Base-by-base conservation (phyloP, 2,329 filamentous ascomycete genomes). In the Orbilia quercus region DNA sequence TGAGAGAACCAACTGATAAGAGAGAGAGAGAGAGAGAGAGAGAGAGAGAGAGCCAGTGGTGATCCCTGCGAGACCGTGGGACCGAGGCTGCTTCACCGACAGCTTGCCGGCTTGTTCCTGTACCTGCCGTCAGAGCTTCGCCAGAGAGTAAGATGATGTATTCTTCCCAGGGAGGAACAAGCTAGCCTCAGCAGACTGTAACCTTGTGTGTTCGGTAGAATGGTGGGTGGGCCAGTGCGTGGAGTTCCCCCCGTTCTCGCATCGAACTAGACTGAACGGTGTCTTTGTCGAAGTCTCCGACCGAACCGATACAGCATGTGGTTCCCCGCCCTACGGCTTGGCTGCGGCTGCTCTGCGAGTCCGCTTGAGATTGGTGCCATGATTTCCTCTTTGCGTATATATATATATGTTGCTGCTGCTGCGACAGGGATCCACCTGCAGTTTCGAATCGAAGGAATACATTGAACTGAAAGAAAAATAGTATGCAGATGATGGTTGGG, bases 271-370 rank as follows among this genome's bases (percentile, higher is more conserved):
- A 51, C 47, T 45, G 31, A 51, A 53, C 25, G 44, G 36, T 45
- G 59, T 22, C 47, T 54, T 53, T 64, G 40, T 65, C 60, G 60
- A 73, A 66, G 69, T 65, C 69, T 73, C 69, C 69, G 69, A 73
- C 69, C 69, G 69, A 73, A 73, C 69, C 69, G 69, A 73, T 66
- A 48, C 53, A 73, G 69, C 69, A 73, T 73, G 69, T 73, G 69
- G 69, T 73, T 63, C 65, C 55, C 58, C 65, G 65, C 65, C 65
- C 51, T 71, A 71, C 51, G 58, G 40, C 65, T 71, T 71, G 65
- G 65, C 65, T 57, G 48, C 40, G 62, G 62, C 55, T 55, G 55
- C 42, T 38, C 12, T 44, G 22, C 36, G 6, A 38, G 20, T 16
- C 48, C 9, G 28, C 28, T 31, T 4, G 53, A 12, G 16, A 67